phyloP scores from a whole-genome alignment of 1,139 yeast species.

The Debaryomyces fabryi region DNA sequence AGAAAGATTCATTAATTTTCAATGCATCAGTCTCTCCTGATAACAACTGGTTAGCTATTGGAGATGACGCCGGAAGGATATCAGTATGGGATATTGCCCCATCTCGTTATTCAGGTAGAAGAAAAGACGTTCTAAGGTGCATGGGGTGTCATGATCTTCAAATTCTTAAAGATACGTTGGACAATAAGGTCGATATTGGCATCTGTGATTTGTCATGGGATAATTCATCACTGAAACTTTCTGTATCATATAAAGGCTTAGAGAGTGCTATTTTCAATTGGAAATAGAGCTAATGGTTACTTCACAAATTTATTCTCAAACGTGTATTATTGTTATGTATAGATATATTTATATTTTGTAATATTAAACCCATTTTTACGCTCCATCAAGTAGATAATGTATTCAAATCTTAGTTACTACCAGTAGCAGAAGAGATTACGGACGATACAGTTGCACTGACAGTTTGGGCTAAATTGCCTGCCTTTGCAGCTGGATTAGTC shows the following conservation, averaged over 20 bases:
- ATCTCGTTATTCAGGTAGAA: conserved; percentile 14
- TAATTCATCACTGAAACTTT: conserved; percentile 30
- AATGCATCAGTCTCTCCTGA: conserved; percentile 56
- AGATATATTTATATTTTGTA: conserved; percentile 9
- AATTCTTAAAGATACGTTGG: conserved; percentile 9
- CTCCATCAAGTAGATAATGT: background rate
- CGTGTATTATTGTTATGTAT: conserved; percentile 4
- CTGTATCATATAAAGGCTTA: conserved; percentile 46
- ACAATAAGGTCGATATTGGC: conserved; percentile 25
- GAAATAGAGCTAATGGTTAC: conserved; percentile 9
- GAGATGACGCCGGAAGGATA: conserved; percentile 63
- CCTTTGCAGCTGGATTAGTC: conserved; percentile 30
- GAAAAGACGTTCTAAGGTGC: conserved; percentile 23
- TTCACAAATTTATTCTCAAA: background rate
- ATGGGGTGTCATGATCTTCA: conserved; percentile 26
- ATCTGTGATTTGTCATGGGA: conserved; percentile 51
- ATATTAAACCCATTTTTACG: conserved; percentile 4
- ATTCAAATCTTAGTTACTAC: conserved; percentile 8
- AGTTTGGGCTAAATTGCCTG: conserved; percentile 15
- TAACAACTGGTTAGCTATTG: conserved; percentile 54
- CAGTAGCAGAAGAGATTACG: conserved; percentile 22
- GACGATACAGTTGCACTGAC: conserved; percentile 23
- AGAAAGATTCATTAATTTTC: conserved; percentile 36
- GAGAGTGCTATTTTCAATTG: conserved; percentile 41
- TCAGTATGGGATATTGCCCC: conserved; percentile 52